A percentile compares a stretch with the other conserved stretches of the same genome.
Conservation (phyloP, 768 basidiomycete species). For the Xerocomus spinulosus region DNA sequence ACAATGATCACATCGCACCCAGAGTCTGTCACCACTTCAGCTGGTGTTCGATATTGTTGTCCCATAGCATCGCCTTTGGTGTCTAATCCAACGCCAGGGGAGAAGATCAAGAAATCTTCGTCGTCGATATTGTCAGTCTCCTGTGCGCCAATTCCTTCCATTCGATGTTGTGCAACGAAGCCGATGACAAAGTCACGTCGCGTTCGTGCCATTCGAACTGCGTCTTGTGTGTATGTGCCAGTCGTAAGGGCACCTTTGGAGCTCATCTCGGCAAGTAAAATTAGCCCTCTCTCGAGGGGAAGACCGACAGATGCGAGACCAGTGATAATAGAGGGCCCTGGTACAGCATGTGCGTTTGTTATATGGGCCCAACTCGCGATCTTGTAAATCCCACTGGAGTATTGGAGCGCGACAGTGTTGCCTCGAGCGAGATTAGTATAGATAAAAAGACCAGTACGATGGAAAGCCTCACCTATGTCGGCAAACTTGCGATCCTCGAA, state of each 20-base stretch:
- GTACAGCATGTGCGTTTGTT: constrained; percentile 94
- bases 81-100: constrained; percentile 89
- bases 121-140: constrained; percentile 31
- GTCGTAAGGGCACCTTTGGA: constrained; percentile 80
- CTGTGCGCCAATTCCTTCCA: constrained; percentile 58
- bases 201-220: constrained; percentile 82
- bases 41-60: constrained; percentile 91
- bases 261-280: constrained; percentile 96
- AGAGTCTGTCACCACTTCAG: constrained; percentile 70
- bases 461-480: constrained; percentile 73
- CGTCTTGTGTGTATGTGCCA: constrained; percentile 77
- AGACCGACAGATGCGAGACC: constrained; percentile 85
- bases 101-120: constrained; percentile 86
- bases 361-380: constrained; percentile 96
- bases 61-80: constrained; percentile 79
- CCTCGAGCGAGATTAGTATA: constrained; percentile 45
- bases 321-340: constrained; percentile 92
- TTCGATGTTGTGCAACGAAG: constrained; percentile 86
- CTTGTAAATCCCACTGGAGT: constrained; percentile 86
- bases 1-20: constrained; percentile 98
- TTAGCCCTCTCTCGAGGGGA: constrained; percentile 75
- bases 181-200: constrained; percentile 89
- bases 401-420: constrained; percentile 94
- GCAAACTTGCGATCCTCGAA: constrained; percentile 99
- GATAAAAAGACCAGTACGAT: not conserved